Evolutionary conservation across 2,329 filamentous ascomycete genomes (phyloP), one percentile per base, ranked within the genome.

Genomic region (Raffaelea ambrosiae): DNA sequence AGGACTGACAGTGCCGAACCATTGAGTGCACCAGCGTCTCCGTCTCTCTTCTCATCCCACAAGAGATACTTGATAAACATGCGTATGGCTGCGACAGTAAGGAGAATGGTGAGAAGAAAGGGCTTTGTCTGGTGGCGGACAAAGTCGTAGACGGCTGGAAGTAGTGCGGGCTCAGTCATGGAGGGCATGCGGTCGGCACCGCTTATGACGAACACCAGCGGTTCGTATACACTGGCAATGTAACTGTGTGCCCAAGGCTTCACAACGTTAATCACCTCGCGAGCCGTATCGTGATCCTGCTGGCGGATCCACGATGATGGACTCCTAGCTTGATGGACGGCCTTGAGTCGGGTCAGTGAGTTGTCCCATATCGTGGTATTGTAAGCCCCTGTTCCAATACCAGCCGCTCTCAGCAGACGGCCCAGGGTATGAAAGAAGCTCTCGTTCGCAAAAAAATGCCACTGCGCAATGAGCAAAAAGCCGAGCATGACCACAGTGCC

Each of bases 261-360:
- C 56, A 89, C 76, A 29, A 86, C 76, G n/a, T 79, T 74, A 60
- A 90, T 87, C 16, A 90, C 76, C 58, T 90, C 86, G 35, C 76
- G 77, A 3, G 85, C 86, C 1, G 85, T 88, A 58, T 87, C 83
- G 56, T 88, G 84, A 55, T 90, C 86, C 61, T 90, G 86, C 48
- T 88, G 71, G 22, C 77, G 76, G 44, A 90, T 70, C 86, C 86
- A 91, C 16, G 86, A 84, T 4, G 76, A 80, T 1, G 84, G 86
- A n/a, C 81, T 86, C 51, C 86, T 73, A 3, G 84, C 84, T 59
- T 88, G 84, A 57, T 90, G 83, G 51, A 89, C 76, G 20, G 77
- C 73, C 11, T 81, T 71, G 2, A 80, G 70, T 3, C 75, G 60
- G 2, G 74, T 62, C 18, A 67, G 60, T 22, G 61, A 57, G 23